Conservation (phyloP, 495 filamentous ascomycete genomes). For the Annulohypoxylon stygium region DNA sequence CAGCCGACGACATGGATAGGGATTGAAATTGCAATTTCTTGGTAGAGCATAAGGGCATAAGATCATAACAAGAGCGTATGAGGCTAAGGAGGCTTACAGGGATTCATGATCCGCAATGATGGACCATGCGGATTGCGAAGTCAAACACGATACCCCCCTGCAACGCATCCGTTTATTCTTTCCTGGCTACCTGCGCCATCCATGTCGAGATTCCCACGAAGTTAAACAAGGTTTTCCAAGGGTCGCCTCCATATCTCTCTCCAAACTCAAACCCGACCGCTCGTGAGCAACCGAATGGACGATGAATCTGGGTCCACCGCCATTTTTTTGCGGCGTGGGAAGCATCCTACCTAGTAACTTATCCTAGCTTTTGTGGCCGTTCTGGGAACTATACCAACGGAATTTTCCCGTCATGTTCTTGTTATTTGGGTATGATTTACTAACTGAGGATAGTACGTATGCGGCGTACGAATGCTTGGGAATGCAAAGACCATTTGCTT, state of each 20-base stretch:
- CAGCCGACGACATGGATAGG: constrained; percentile 7
- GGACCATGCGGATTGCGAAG: constrained; percentile 27
- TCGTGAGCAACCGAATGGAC: constrained; percentile 3
- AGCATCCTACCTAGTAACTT: constrained; percentile 1
- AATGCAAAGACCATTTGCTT: constrained; percentile 12
- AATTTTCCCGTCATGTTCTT: neutral
- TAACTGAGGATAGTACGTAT: neutral
- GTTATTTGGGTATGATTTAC: neutral
- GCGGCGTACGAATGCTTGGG: neutral
- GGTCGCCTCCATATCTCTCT: neutral
- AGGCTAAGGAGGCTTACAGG: constrained; percentile 34
- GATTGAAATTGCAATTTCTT: constrained; percentile 1
- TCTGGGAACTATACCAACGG: neutral
- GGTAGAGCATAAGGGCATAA: neutral
- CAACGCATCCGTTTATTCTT: constrained; percentile 45
- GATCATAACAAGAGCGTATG: neutral
- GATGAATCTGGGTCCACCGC: neutral
- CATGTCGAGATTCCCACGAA: constrained; percentile 14
- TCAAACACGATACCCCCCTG: constrained; percentile 43
- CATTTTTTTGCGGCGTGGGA: constrained; percentile 3
- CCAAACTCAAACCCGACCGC: constrained; percentile 26
- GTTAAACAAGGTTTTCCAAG: constrained; percentile 23
- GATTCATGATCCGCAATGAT: constrained; percentile 31
- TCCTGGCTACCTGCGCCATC: constrained; percentile 11
- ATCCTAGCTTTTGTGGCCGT: neutral